A percentile compares a stretch with the other conserved stretches of the same genome.
phyloP scores from a whole-genome alignment of 805 yeast genomes.

The Candida silvatica region DNA sequence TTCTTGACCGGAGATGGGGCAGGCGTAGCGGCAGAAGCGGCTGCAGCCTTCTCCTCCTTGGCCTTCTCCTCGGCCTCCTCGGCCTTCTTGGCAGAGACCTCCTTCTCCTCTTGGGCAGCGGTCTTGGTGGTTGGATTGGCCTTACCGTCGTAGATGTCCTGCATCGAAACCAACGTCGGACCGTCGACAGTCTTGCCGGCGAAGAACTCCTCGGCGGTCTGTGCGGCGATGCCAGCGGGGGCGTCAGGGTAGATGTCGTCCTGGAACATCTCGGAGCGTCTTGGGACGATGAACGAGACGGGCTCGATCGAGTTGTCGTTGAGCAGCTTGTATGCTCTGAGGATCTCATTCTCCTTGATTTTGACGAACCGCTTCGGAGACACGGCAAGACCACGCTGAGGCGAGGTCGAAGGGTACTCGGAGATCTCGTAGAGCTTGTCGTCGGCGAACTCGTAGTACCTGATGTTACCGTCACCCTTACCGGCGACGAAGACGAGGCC shows the following conservation, averaged over 20 bases:
- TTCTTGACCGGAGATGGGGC: neutral
- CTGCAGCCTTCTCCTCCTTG: conserved; percentile 4
- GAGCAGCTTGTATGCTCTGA: conserved; percentile 78
- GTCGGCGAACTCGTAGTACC: conserved; percentile 83
- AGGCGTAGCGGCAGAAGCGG: neutral
- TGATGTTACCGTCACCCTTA: conserved; percentile 95
- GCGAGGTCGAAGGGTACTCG: conserved; percentile 83
- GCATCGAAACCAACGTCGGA: conserved; percentile 73
- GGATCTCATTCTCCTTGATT: conserved; percentile 76
- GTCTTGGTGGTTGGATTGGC: conserved; percentile 42
- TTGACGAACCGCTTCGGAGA: conserved; percentile 79
- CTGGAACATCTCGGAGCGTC: conserved; percentile 90
- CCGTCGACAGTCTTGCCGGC: conserved; percentile 74
- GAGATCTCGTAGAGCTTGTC: conserved; percentile 78
- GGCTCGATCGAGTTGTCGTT: conserved; percentile 84
- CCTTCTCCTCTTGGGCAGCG: conserved; percentile 14
- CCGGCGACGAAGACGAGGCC: conserved; percentile 85
- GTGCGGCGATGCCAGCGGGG: conserved; percentile 71
- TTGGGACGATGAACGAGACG: conserved; percentile 85
- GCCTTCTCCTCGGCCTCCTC: conserved; percentile 8
- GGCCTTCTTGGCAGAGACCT: conserved; percentile 12
- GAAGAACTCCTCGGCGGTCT: conserved; percentile 72
- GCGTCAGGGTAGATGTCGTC: conserved; percentile 90
- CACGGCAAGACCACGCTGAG: conserved; percentile 93
- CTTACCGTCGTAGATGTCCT: conserved; percentile 69